Conservation (phyloP, 1,284 basidiomycete genomes). For the Singerocomus inundabilis region DNA sequence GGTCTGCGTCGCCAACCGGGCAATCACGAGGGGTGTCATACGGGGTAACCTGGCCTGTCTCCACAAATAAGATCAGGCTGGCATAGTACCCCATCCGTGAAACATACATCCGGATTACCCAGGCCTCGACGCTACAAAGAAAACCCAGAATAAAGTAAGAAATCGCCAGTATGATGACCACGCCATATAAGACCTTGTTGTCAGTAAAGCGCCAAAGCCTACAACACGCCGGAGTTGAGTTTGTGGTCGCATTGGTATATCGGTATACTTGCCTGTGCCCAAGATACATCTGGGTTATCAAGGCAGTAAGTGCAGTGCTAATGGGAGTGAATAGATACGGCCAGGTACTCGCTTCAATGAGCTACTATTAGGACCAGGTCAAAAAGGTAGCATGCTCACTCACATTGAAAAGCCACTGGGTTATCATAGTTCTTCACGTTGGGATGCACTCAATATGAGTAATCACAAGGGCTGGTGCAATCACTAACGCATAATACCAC, state of each 20-base stretch:
- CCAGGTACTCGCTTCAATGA: conserved; percentile 26
- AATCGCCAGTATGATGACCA: conserved; percentile 36
- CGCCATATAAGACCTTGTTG: conserved; percentile 34
- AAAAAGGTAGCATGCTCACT: background rate
- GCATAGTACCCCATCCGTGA: no score
- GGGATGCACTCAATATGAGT: background rate
- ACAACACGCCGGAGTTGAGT: conserved; percentile 5
- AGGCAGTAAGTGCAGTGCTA: no score
- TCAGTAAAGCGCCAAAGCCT: conserved; percentile 36
- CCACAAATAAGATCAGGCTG: conserved; percentile 1
- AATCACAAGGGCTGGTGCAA: background rate
- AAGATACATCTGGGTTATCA: no score
- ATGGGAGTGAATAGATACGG: conserved; percentile 45
- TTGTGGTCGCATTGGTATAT: background rate
- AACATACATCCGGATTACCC: conserved; percentile 38
- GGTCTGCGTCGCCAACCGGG: conserved; percentile 44
- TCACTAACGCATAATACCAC: no score
- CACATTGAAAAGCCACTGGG: conserved; percentile 7
- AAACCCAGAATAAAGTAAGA: conserved; percentile 40
- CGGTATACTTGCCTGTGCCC: no score
- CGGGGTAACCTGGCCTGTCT: conserved; percentile 27
- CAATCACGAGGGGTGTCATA: conserved; percentile 31
- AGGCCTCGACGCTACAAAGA: conserved; percentile 37
- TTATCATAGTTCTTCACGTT: conserved; percentile 15
- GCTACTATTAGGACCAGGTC: background rate